Evolutionary conservation across 2,329 filamentous ascomycete species (phyloP), one percentile per base, ranked within the genome.

Genomic region (Acrodontium crateriforme): DNA sequence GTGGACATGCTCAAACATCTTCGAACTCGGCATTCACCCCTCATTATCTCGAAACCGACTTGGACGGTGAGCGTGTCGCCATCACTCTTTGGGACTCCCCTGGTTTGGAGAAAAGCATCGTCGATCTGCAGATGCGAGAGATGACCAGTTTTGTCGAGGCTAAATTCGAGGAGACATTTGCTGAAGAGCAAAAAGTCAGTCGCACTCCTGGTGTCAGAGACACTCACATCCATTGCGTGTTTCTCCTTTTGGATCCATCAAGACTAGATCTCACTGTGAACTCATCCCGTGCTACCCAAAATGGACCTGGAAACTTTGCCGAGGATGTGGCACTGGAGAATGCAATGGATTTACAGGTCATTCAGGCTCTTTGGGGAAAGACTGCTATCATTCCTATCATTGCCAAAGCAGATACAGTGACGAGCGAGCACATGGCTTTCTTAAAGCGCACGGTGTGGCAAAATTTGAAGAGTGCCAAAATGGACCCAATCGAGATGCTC

Each of bases 91-190:
- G 89, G 89, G 89, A 98, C 53, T 95, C 89, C 1, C 78, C 89
- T 46, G 89, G 89, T 1, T 60, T 98, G 30, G 87, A 98, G 58
- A 92, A 87, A 67, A 89, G 82, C 46, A 72, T 95, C 18, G 84
- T 94, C 28, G 89, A 95, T 53, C 70, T 95, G 40, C 89, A 98
- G 56, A 65, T 98, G 40, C 74, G 85, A 36, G 83, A 92, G 52
- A 85, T 95, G 64, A 77, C 79, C 18, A 69, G 78, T 6, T 98
- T 98, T 59, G 64, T 98, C 34, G 89, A 98, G 63, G 87, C 79
- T 63, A 95, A 95, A 56, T 98, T 98, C 44, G 87, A 98, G 54
- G 89, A 98, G 49, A 95, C 89, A 0, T 92, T 98, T 52, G 74
- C 74, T 26, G 89, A 98, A 58, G 89, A 98, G 62, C 92, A 92